Conservation (phyloP, 2,329 filamentous ascomycete species). For the Trichoderma sp. region DNA sequence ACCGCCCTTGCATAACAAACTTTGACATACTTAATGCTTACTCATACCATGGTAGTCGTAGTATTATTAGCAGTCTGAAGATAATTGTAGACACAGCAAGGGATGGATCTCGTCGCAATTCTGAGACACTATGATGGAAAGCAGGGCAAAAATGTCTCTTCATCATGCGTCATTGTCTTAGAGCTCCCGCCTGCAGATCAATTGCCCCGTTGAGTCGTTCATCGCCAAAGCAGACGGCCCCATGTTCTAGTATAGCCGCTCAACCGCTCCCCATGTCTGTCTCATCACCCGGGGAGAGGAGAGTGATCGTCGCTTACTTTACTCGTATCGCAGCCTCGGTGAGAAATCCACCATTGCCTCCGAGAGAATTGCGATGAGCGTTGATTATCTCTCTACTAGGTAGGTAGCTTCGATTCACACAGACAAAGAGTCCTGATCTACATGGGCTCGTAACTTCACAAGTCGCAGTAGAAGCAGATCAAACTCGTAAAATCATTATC, state of each 20-base stretch:
- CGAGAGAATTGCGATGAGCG: not conserved
- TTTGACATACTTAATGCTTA: not conserved
- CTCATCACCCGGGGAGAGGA: constrained; percentile 5
- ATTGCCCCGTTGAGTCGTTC: not conserved
- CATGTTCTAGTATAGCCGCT: not conserved
- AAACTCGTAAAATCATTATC: constrained; percentile 14
- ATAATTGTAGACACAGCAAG: not conserved
- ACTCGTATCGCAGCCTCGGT: not conserved
- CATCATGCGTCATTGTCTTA: constrained; percentile 1
- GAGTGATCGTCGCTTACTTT: constrained; percentile 7
- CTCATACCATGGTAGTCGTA: not conserved
- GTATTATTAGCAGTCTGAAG: not conserved
- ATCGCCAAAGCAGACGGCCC: not conserved
- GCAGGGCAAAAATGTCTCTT: not conserved
- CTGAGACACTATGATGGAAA: not conserved
- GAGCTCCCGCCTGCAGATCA: not conserved
- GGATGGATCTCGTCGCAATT: not conserved
- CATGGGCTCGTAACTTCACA: not conserved
- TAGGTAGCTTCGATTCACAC: not conserved
- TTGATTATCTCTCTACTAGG: not conserved
- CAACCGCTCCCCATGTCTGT: constrained; percentile 6
- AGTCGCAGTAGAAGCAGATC: not conserved
- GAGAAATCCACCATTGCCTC: not conserved
- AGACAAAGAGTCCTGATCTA: not conserved
- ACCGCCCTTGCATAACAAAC: not conserved